Conservation (phyloP, 306 rosid species). For the Gastrolobium bilobum region DNA sequence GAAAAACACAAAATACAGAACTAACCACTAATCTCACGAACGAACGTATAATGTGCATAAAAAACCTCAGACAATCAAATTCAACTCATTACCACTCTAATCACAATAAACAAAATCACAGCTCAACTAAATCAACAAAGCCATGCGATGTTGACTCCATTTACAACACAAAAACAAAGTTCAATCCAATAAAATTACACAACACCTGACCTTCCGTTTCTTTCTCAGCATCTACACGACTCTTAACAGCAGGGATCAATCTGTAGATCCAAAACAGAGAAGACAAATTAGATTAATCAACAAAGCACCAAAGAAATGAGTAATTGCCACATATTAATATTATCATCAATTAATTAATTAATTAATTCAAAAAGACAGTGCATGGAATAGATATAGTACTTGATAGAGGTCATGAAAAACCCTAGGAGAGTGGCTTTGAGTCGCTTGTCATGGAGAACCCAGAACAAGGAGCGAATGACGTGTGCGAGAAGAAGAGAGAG, state of each 20-base stretch:
- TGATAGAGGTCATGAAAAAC: slow-evolving; percentile 51
- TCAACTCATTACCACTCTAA: slow-evolving; percentile 1
- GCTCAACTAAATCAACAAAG: neutral
- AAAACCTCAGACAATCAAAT: neutral
- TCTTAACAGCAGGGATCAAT: slow-evolving; percentile 59
- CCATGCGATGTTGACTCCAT: neutral
- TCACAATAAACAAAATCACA: neutral
- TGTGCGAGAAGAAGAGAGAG: slow-evolving; percentile 49
- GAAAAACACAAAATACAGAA: slow-evolving; percentile 18
- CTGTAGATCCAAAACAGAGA: slow-evolving; percentile 46
- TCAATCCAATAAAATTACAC: slow-evolving; percentile 15
- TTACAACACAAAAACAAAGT: neutral
- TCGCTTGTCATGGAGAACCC: slow-evolving; percentile 41
- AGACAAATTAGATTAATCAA: slow-evolving; percentile 14
- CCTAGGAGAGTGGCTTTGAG: slow-evolving; percentile 56
- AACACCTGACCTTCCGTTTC: slow-evolving; percentile 55
- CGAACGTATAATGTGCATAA: neutral
- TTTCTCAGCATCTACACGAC: slow-evolving; percentile 53
- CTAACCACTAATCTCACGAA: slow-evolving; percentile 15
- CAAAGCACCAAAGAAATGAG: neutral
- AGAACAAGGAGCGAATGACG: slow-evolving; percentile 38
- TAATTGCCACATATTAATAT: too few species aligned
- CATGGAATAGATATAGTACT: slow-evolving; percentile 39
- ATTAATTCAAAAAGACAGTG: neutral
- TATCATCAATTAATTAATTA: neutral